These are phyloP conservation scores for Saccharomycopsis guyanensis DNA, from an alignment of 805 yeast species.

Conservation along the genomic window DNA sequence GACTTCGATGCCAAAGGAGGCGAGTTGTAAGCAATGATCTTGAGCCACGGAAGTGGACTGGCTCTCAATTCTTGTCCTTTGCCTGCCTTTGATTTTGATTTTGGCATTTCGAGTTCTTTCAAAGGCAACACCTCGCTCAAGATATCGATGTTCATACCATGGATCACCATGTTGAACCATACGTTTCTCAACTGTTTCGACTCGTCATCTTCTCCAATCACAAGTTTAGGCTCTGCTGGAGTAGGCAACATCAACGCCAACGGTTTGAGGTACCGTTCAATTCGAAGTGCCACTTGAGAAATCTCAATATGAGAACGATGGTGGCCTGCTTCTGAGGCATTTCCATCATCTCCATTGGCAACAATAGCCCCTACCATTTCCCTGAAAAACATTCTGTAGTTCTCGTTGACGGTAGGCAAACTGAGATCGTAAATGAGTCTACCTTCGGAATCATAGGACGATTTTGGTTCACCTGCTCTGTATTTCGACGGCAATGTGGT, in stretches of 20 bases:
- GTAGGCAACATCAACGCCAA: constrained; percentile 69
- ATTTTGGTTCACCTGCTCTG: too few species aligned
- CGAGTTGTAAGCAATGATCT: constrained; percentile 71
- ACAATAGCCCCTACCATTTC: constrained; percentile 63
- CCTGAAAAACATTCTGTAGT: constrained; percentile 49
- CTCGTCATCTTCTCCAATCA: constrained; percentile 31
- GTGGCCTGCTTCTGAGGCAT: constrained; percentile 37
- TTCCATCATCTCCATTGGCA: constrained; percentile 69
- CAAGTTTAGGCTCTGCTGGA: constrained; percentile 37
- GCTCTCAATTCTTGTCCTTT: background rate
- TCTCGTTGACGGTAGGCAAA: constrained; percentile 32
- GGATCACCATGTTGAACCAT: constrained; percentile 92
- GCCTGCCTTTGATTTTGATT: background rate
- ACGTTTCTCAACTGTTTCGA: constrained; percentile 69
- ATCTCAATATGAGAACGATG: constrained; percentile 74
- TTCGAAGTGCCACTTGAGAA: constrained; percentile 61
- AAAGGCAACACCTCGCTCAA: constrained; percentile 8
- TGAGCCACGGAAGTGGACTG: constrained; percentile 27
- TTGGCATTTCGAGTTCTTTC: constrained; percentile 9
- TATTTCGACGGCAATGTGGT: too few species aligned
- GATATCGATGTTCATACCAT: constrained; percentile 64
- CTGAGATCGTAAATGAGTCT: constrained; percentile 13
- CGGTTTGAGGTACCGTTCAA: constrained; percentile 57
- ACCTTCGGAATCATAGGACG: constrained; percentile 5
- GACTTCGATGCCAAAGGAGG: constrained; percentile 83